Conservation (phyloP, 352 stramenopile species). For the Pythium oligandrum region DNA sequence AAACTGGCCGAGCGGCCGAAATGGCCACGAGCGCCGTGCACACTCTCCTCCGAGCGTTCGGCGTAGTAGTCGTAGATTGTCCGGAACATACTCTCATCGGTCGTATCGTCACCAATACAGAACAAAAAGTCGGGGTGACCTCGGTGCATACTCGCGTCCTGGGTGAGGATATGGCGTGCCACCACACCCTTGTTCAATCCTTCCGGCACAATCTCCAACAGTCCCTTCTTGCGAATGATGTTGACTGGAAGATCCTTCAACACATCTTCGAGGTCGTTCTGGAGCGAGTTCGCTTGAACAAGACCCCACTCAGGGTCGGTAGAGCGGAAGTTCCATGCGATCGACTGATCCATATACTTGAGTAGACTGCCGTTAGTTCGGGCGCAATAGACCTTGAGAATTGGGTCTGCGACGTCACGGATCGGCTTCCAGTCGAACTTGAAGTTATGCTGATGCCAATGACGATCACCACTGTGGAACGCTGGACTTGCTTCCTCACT, state of each 20-base stretch:
- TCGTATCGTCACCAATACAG: slow-evolving; percentile 96
- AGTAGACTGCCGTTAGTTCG: slow-evolving; percentile 95
- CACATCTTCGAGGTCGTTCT: slow-evolving; percentile 78
- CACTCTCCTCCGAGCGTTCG: slow-evolving; percentile 76
- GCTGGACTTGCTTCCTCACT: slow-evolving; percentile 22
- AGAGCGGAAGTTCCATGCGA: slow-evolving; percentile 97
- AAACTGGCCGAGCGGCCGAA: slow-evolving; percentile 15
- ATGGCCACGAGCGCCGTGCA: slow-evolving; percentile 38
- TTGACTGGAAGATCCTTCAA: slow-evolving; percentile 66
- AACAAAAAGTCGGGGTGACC: slow-evolving; percentile 93
- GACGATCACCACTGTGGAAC: slow-evolving; percentile 25
- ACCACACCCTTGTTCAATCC: slow-evolving; percentile 96
- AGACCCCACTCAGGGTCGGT: slow-evolving; percentile 96
- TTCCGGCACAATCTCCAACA: slow-evolving; percentile 95
- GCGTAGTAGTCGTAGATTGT: slow-evolving; percentile 90
- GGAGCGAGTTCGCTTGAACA: slow-evolving; percentile 93
- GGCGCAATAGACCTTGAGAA: slow-evolving; percentile 94
- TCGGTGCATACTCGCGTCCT: slow-evolving; percentile 71
- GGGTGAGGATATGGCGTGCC: slow-evolving; percentile 92
- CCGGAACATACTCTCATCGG: slow-evolving; percentile 98
- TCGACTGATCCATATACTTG: slow-evolving; percentile 90
- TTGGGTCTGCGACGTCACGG: slow-evolving; percentile 88
- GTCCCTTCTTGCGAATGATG: slow-evolving; percentile 87
- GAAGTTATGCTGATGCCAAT: slow-evolving; percentile 77
- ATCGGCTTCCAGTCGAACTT: slow-evolving; percentile 91